A percentile compares a stretch with the other conserved stretches of the same genome.
Conservation (phyloP, 176 grass and related monocot genomes). For the Paspalum vaginatum region DNA sequence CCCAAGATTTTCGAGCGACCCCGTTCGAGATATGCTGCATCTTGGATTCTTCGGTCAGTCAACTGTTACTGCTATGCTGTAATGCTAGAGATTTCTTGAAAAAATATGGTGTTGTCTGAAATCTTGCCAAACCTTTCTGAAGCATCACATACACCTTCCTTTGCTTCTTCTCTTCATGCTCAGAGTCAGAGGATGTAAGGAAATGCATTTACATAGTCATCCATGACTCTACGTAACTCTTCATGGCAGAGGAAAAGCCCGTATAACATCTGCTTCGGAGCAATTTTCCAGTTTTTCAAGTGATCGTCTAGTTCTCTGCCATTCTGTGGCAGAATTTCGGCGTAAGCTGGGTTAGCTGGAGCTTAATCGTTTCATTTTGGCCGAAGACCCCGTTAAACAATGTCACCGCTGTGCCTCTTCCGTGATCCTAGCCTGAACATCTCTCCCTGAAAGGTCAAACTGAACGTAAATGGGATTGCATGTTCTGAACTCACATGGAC, state of each 20-base stretch:
- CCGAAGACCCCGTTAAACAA: not conserved
- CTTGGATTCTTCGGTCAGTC: not conserved
- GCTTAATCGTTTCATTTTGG: not conserved
- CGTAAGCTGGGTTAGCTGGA: not conserved
- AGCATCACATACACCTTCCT: not conserved
- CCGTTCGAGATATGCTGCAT: not conserved
- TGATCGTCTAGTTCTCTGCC: too few species aligned
- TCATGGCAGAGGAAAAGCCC: too few species aligned
- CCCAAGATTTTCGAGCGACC: not conserved
- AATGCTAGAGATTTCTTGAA: not conserved
- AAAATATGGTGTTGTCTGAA: not conserved
- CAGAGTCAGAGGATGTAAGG: not conserved
- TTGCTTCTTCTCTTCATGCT: not conserved
- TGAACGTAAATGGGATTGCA: constrained; percentile 1
- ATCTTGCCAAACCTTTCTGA: not conserved
- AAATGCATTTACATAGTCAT: not conserved
- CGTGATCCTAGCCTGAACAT: not conserved
- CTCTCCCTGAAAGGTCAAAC: not conserved
- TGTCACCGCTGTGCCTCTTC: not conserved
- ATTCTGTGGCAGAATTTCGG: not conserved
- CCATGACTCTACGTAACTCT: not conserved
- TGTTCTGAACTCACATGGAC: not conserved
- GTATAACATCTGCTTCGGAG: too few species aligned
- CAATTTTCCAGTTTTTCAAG: too few species aligned
- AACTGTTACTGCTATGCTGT: not conserved